Base-by-base conservation (phyloP, 176 grass and related monocot species). In the Triticum timopheevii region DNA sequence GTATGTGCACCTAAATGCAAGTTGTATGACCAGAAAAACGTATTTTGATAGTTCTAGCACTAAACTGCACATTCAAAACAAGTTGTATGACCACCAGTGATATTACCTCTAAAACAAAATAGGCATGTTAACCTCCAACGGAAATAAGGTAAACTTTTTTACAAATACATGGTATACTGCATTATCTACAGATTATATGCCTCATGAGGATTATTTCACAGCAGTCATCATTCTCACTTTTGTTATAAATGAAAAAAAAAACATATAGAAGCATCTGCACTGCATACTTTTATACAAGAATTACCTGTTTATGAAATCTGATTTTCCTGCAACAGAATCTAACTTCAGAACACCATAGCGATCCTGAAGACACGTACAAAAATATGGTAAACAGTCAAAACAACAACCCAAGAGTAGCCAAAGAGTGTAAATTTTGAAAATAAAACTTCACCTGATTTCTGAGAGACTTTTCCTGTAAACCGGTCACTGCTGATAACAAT, bases 231-330 rank as follows among this genome's bases (percentile, higher is more conserved):
- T 85, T 84, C 61, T 56, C 71, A 67, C 72, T 25, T 76, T 19
- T 61, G 70, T 58, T 28, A 50, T 65, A 65, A 58, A 54, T 39
- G 25, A 49, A 79, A 72, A 56, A 1, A 81, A 1, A 65, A 5
- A 54, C 16, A 54, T 54, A 54, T 54, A 54, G 15, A 54, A 54
- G 50, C 50, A 54, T 54, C 50, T 17, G 50, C 50, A 54, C 15
- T 16, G 42, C 1, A 65, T 54, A 54, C 50, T 54, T 54, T 54
- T 54, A 86, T 31, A 88, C 10, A 82, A 87, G 15, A 76, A 76
- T 81, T 93, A 98, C 96, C 92, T 98, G 83, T 98, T 98, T 71
- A 86, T 67, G 83, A 98, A 98, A 84, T 98, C 96, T 68, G 88
- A 84, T 84, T 94, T 98, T 62, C 94, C 90, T 69, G 90, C 92